Evolutionary conservation across 2,329 filamentous ascomycete species (phyloP).

Genomic region (Waltergamsia citrina): DNA sequence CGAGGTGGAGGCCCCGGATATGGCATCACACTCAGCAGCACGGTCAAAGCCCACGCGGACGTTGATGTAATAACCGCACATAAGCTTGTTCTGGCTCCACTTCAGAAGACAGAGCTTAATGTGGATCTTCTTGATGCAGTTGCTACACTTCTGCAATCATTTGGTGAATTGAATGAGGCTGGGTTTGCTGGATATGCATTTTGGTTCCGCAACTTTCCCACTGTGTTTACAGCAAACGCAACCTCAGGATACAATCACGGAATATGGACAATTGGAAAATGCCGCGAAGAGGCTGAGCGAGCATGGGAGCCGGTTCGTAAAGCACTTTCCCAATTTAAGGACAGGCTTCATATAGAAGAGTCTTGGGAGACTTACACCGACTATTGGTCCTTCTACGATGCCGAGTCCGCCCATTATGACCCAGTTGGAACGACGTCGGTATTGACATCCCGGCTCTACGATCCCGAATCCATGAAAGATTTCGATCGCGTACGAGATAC

Average conservation of each 20-base stretch:
- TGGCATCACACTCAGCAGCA: slow-evolving; percentile 25
- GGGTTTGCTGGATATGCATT: slow-evolving; percentile 18
- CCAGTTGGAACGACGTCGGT: slow-evolving; percentile 11
- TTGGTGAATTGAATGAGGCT: slow-evolving; percentile 17
- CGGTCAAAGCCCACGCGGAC: slow-evolving; percentile 28
- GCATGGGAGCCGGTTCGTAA: slow-evolving; percentile 10
- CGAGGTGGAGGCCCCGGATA: slow-evolving; percentile 26
- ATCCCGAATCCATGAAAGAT: slow-evolving; percentile 10
- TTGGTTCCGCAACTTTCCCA: slow-evolving; percentile 16
- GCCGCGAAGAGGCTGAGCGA: slow-evolving; percentile 10
- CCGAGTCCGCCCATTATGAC: slow-evolving; percentile 13
- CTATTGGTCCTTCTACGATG: slow-evolving; percentile 19
- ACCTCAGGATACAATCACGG: slow-evolving; percentile 17
- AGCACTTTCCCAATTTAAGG: slow-evolving; percentile 9
- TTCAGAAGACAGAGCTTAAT: slow-evolving; percentile 12
- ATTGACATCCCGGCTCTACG: slow-evolving; percentile 17
- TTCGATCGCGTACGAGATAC: slow-evolving; percentile 10
- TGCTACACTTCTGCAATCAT: slow-evolving; percentile 17
- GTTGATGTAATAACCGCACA: slow-evolving; percentile 13
- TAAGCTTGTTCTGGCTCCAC: slow-evolving; percentile 12
- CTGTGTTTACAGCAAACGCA: slow-evolving; percentile 11
- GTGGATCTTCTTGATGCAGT: slow-evolving; percentile 14
- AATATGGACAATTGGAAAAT: slow-evolving; percentile 16
- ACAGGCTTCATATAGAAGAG: slow-evolving; percentile 11
- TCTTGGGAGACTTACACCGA: slow-evolving; percentile 13